Percentiles rank a stretch among this genome's conserved stretches.
These are phyloP conservation scores for Cadophora gregata DNA, from an alignment of 2,329 filamentous ascomycete genomes.

Conservation along the genomic window DNA sequence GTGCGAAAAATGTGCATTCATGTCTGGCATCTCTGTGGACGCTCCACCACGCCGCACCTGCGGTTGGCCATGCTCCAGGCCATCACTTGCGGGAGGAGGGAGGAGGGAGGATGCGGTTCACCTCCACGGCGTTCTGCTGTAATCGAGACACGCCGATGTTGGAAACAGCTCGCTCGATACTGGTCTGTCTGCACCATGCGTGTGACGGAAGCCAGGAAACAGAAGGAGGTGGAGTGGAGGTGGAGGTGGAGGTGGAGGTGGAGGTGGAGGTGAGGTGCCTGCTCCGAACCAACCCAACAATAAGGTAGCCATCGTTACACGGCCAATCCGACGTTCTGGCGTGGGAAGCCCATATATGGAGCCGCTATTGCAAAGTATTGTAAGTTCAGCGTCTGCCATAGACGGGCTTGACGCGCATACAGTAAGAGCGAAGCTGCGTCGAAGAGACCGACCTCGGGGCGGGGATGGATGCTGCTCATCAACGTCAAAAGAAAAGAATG, in stretches of 20 bases:
- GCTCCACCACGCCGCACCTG: no score
- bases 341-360: neutral
- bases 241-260: no score
- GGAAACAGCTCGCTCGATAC: conserved; percentile 8
- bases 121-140: conserved; percentile 1
- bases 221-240: no score
- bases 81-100: conserved; percentile 29
- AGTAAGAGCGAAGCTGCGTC: neutral
- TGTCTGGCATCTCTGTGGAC: conserved; percentile 9
- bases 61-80: neutral
- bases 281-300: neutral
- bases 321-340: neutral
- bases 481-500: neutral
- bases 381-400: neutral
- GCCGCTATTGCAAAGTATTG: neutral
- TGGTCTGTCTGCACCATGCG: conserved; percentile 12
- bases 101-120: conserved; percentile 19
- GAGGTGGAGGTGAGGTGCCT: no score
- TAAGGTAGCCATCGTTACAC: neutral
- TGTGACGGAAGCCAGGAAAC: conserved; percentile 13
- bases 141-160: conserved; percentile 17
- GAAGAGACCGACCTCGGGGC: neutral
- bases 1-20: conserved; percentile 6
- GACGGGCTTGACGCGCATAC: conserved; percentile 8
- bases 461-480: neutral